Conservation (phyloP, 371 early-diverging fungal species). For the Mucor mucedo region DNA sequence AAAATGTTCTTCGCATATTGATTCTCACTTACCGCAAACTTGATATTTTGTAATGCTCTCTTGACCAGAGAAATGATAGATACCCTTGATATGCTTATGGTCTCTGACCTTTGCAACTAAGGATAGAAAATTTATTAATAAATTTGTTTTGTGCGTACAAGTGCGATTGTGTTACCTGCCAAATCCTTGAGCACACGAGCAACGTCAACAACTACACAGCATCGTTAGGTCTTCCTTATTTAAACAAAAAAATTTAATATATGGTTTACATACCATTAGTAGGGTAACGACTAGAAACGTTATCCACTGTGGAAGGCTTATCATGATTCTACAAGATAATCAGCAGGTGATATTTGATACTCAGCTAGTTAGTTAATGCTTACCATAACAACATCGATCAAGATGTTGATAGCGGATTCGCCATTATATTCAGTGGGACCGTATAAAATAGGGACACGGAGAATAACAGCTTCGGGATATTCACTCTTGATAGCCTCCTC, state of each 20-base stretch:
- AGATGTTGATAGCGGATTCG: slow-evolving; percentile 81
- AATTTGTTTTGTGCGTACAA: not conserved
- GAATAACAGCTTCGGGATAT: slow-evolving; percentile 65
- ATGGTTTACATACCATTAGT: slow-evolving; percentile 64
- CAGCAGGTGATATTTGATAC: not conserved
- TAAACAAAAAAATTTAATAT: not conserved
- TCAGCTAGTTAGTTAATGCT: not conserved
- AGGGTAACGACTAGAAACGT: slow-evolving; percentile 75
- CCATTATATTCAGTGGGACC: slow-evolving; percentile 68
- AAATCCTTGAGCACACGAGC: slow-evolving; percentile 71
- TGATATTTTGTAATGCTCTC: slow-evolving; percentile 79
- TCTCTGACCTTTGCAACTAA: slow-evolving; percentile 47
- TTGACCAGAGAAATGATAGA: slow-evolving; percentile 72
- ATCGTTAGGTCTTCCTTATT: slow-evolving; percentile 3
- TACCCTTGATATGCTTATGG: slow-evolving; percentile 56
- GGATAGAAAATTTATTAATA: not conserved
- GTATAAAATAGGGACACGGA: slow-evolving; percentile 85
- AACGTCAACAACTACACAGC: slow-evolving; percentile 63
- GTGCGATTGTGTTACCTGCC: slow-evolving; percentile 35
- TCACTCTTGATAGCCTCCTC: slow-evolving; percentile 68
- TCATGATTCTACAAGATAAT: slow-evolving; percentile 28
- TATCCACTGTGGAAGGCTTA: slow-evolving; percentile 66
- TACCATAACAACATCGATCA: slow-evolving; percentile 69
- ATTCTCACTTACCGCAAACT: slow-evolving; percentile 66
- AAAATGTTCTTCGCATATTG: not conserved